A percentile compares a stretch with the other conserved stretches of the same genome.
Evolutionary conservation across 371 early-diverging fungal species (phyloP).

Genomic region (Syncephalastrum sp.): DNA sequence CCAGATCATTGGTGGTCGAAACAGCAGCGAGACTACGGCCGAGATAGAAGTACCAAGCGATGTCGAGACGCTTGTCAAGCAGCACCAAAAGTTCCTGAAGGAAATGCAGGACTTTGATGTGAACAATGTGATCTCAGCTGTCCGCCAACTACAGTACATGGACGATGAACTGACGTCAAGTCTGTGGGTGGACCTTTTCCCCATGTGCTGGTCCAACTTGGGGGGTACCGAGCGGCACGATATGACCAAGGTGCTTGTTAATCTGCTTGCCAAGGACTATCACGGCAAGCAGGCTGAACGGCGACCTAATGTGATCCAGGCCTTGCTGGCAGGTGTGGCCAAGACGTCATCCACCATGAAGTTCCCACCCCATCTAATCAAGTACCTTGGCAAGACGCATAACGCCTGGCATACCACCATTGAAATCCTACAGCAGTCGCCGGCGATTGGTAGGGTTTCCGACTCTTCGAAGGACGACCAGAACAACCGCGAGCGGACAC

Average conservation of each 20-base stretch:
- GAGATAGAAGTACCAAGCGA: slow-evolving; percentile 34
- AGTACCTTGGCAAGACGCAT: slow-evolving; percentile 87
- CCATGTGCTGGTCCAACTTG: slow-evolving; percentile 79
- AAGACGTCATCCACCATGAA: slow-evolving; percentile 69
- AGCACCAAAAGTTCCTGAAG: slow-evolving; percentile 61
- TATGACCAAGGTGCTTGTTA: slow-evolving; percentile 75
- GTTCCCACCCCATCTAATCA: slow-evolving; percentile 91
- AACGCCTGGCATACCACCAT: slow-evolving; percentile 90
- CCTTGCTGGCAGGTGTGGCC: slow-evolving; percentile 84
- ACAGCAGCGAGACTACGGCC: slow-evolving; percentile 7
- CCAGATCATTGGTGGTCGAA: slow-evolving; percentile 29
- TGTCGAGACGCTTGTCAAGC: slow-evolving; percentile 35
- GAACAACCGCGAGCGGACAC: slow-evolving; percentile 79
- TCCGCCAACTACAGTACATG: slow-evolving; percentile 71
- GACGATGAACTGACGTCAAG: slow-evolving; percentile 67
- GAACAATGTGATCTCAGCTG: slow-evolving; percentile 51
- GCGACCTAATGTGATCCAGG: slow-evolving; percentile 93
- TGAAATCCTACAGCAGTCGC: slow-evolving; percentile 67
- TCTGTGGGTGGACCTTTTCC: slow-evolving; percentile 90
- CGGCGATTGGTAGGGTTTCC: slow-evolving; percentile 41
- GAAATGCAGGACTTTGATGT: slow-evolving; percentile 55
- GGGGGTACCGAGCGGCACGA: slow-evolving; percentile 78
- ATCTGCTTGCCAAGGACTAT: slow-evolving; percentile 88
- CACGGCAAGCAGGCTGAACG: slow-evolving; percentile 77
- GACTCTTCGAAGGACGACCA: slow-evolving; percentile 81